Evolutionary conservation across 148 eudicot genomes (phyloP).

Genomic region (Cornus kousa): DNA sequence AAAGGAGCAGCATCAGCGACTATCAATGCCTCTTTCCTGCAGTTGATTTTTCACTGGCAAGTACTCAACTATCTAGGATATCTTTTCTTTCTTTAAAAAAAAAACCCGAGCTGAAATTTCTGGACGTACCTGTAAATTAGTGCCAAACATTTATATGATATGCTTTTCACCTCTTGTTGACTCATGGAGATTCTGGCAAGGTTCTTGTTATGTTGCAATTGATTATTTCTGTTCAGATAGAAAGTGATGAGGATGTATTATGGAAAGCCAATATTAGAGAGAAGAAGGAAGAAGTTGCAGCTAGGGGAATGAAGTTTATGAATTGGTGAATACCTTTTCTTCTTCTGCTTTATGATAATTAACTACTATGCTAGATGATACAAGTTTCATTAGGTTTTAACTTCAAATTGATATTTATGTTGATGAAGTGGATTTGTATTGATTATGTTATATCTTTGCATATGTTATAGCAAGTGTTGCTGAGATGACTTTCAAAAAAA

Average conservation of each 20-base stretch:
- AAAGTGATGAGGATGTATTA: slow-evolving; percentile 73
- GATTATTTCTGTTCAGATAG: slow-evolving; percentile 52
- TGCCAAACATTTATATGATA: neutral
- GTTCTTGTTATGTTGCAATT: slow-evolving; percentile 1
- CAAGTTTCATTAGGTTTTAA: neutral
- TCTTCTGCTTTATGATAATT: neutral
- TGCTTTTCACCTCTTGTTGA: neutral
- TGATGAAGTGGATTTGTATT: neutral
- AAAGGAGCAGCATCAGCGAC: slow-evolving; percentile 73
- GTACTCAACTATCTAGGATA: slow-evolving; percentile 18
- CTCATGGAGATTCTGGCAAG: neutral
- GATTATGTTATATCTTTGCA: neutral
- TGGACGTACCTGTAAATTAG: slow-evolving; percentile 1
- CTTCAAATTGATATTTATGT: neutral
- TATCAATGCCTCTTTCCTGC: slow-evolving; percentile 84
- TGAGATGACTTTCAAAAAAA: neutral
- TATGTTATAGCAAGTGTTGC: neutral
- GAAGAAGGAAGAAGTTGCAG: slow-evolving; percentile 79
- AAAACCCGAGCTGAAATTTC: neutral
- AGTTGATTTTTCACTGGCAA: slow-evolving; percentile 78
- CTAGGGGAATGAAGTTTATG: slow-evolving; percentile 74
- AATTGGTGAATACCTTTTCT: slow-evolving; percentile 55
- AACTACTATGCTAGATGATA: neutral
- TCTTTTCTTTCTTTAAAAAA: neutral
- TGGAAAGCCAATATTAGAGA: slow-evolving; percentile 88